Conservation (phyloP, 352 stramenopile species). For the Lagenidium giganteum region DNA sequence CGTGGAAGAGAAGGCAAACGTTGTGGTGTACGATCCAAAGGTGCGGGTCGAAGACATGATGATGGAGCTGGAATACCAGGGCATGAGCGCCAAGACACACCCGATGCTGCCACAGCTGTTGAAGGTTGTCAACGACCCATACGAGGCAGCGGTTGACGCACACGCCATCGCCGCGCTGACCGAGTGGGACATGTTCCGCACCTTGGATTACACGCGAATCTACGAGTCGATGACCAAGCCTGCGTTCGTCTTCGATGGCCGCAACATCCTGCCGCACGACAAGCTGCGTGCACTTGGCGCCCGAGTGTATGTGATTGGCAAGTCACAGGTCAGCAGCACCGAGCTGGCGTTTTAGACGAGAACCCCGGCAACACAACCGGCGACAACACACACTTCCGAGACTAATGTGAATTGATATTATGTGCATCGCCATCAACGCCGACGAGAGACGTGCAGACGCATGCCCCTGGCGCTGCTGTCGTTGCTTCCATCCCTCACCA, state of each 20-base stretch:
- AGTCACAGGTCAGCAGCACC: slow-evolving; percentile 46
- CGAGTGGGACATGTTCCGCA: slow-evolving; percentile 99
- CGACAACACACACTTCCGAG: no score
- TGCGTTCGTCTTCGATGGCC: slow-evolving; percentile 98
- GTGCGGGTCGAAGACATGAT: slow-evolving; percentile 92
- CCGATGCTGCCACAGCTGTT: slow-evolving; percentile 85
- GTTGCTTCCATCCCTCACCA: no score
- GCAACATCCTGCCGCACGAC: slow-evolving; percentile 94
- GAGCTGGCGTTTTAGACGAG: slow-evolving; percentile 55
- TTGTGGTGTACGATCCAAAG: slow-evolving; percentile 97
- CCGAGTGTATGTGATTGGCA: slow-evolving; percentile 95
- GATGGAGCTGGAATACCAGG: slow-evolving; percentile 66
- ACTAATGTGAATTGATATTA: no score
- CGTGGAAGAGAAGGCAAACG: slow-evolving; percentile 90
- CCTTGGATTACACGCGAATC: slow-evolving; percentile 93
- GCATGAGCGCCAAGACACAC: slow-evolving; percentile 84
- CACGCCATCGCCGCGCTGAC: slow-evolving; percentile 94
- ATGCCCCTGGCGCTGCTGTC: no score
- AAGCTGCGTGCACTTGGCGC: slow-evolving; percentile 93
- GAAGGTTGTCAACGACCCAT: slow-evolving; percentile 69
- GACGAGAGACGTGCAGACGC: no score
- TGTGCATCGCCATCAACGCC: no score
- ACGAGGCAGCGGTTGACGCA: slow-evolving; percentile 88
- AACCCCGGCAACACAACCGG: no score
- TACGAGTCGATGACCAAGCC: slow-evolving; percentile 96